Percentiles rank a stretch among this genome's conserved stretches.
phyloP scores from a whole-genome alignment of 495 filamentous ascomycete species.

The Penicillium coprophilum region DNA sequence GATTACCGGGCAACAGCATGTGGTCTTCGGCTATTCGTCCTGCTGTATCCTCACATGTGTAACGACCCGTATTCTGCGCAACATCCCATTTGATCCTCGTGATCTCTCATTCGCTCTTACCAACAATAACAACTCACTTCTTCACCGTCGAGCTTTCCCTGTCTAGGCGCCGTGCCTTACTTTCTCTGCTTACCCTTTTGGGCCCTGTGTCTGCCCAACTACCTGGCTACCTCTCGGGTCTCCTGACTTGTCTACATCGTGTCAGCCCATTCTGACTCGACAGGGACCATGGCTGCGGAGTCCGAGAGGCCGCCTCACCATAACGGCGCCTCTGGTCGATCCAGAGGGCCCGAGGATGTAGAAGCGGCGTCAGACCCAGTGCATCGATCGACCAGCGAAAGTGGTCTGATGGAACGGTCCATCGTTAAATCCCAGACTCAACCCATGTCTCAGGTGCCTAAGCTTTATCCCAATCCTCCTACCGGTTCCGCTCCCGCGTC shows the following conservation, averaged over 20 bases:
- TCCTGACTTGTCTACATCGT: constrained; percentile 42
- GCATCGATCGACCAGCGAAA: constrained; percentile 32
- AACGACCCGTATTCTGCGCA: constrained; percentile 38
- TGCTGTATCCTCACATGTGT: constrained; percentile 35
- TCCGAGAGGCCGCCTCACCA: constrained; percentile 47
- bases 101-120: constrained; percentile 20
- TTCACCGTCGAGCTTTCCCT: constrained; percentile 26
- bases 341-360: constrained; percentile 33
- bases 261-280: constrained; percentile 36
- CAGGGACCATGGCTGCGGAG: constrained; percentile 44
- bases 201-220: constrained; percentile 33
- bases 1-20: constrained; percentile 36
- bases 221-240: constrained; percentile 39
- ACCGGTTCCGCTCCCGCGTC: constrained; percentile 38
- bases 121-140: constrained; percentile 20
- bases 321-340: constrained; percentile 36
- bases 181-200: constrained; percentile 25
- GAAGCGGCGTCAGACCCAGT: constrained; percentile 29
- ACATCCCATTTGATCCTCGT: constrained; percentile 24
- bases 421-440: constrained; percentile 33
- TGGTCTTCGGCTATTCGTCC: constrained; percentile 44
- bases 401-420: constrained; percentile 37
- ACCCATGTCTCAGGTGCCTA: constrained; percentile 40
- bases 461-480: constrained; percentile 35
- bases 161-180: constrained; percentile 26